A percentile compares a stretch with the other conserved stretches of the same genome.
phyloP scores from a whole-genome alignment of 768 basidiomycete species.

The Rhodotorula graminis region DNA sequence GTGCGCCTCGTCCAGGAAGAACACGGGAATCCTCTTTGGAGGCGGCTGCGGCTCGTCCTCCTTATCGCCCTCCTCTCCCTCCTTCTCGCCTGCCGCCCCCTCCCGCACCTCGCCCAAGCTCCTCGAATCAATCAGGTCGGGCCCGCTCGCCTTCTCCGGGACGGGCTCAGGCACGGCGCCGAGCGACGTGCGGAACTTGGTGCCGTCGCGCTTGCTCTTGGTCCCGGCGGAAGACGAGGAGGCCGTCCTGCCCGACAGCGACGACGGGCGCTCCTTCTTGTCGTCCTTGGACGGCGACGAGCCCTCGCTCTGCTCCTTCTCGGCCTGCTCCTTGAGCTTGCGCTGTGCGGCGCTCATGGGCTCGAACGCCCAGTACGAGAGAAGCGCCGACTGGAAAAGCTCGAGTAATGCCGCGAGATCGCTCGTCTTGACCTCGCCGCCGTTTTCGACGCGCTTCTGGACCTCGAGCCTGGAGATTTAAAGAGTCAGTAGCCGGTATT shows the following conservation, averaged over 20 bases:
- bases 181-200: constrained; percentile 8
- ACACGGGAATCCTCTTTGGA: constrained; percentile 67
- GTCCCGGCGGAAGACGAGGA: not conserved
- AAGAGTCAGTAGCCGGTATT: no score
- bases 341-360: constrained; percentile 41
- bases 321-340: not conserved
- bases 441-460: constrained; percentile 57
- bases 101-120: constrained; percentile 10
- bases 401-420: constrained; percentile 81
- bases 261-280: not conserved
- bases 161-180: constrained; percentile 7
- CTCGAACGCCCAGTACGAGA: constrained; percentile 69
- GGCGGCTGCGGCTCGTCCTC: constrained; percentile 49
- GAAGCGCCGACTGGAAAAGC: constrained; percentile 70
- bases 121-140: constrained; percentile 16
- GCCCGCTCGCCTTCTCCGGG: not conserved
- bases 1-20: constrained; percentile 83
- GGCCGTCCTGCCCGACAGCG: not conserved
- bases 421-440: constrained; percentile 61
- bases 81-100: constrained; percentile 11
- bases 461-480: constrained; percentile 51
- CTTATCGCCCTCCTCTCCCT: constrained; percentile 44
- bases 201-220: constrained; percentile 11
- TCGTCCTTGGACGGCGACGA: not conserved
- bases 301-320: not conserved